Evolutionary conservation across 2,329 filamentous ascomycete genomes (phyloP).

Genomic region (Colletotrichum spinosum): DNA sequence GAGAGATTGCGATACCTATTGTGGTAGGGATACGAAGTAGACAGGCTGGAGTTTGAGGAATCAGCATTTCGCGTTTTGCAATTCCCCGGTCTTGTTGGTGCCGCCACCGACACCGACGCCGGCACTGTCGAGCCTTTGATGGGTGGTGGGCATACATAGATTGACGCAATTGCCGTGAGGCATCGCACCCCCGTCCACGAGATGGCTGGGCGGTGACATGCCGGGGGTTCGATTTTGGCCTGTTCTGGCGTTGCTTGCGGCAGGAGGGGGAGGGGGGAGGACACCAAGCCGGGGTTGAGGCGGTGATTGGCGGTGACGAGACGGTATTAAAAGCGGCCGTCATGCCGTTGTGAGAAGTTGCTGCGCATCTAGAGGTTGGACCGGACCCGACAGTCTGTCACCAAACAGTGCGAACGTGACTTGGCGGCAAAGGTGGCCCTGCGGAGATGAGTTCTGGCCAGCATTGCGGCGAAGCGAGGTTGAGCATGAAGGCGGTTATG

Average conservation of each 20-base stretch:
- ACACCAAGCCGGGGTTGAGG: not conserved
- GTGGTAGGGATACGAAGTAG: not conserved
- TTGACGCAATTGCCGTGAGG: constrained; percentile 5
- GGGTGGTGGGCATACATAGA: not conserved
- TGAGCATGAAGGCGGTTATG: not conserved
- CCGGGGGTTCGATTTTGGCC: constrained; percentile 7
- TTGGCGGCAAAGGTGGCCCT: not conserved
- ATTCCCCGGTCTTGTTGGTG: not conserved
- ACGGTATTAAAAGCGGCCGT: constrained; percentile 15
- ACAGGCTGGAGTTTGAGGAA: constrained; percentile 7
- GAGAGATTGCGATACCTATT: not conserved
- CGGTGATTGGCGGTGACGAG: constrained; percentile 19
- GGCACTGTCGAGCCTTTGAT: constrained; percentile 15
- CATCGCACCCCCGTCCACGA: not conserved
- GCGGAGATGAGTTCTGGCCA: constrained; percentile 14
- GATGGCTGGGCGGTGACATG: not conserved
- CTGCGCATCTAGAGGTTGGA: constrained; percentile 11
- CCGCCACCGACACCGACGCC: constrained; percentile 13
- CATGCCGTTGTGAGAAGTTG: constrained; percentile 18
- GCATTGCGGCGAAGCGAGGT: not conserved
- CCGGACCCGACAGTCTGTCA: constrained; percentile 24
- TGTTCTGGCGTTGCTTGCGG: constrained; percentile 21
- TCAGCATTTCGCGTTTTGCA: not conserved
- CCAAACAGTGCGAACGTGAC: constrained; percentile 15
- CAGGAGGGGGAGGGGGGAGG: not conserved